Conservation (phyloP, 2,329 filamentous ascomycete genomes). For the Graphiopsis chlorocephala region DNA sequence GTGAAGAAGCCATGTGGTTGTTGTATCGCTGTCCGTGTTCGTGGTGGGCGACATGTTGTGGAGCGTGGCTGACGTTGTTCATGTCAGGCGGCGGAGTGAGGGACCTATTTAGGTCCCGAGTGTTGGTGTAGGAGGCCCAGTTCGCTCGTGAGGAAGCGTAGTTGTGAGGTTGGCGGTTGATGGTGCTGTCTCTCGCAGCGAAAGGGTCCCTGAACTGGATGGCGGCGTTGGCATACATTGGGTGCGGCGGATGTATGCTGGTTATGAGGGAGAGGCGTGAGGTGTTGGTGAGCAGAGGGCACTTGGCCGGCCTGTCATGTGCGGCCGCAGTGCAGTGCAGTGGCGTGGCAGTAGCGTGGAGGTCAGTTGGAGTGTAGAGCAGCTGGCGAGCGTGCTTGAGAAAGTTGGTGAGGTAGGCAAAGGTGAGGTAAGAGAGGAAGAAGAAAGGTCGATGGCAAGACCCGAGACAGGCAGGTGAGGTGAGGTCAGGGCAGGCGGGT, state of each 20-base stretch:
- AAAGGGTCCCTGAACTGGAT: conserved; percentile 37
- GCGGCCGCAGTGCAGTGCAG: conserved; percentile 7
- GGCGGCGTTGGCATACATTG: conserved; percentile 35
- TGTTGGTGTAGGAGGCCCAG: conserved; percentile 19
- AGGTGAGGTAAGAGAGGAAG: background rate
- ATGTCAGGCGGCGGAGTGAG: conserved; percentile 39
- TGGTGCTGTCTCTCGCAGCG: conserved; percentile 28
- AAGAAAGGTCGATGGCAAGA: conserved; percentile 1
- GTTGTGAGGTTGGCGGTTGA: conserved; percentile 16
- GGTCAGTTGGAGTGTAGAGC: background rate
- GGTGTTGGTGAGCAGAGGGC: conserved; percentile 3
- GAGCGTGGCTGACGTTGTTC: conserved; percentile 27
- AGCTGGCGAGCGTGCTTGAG: background rate
- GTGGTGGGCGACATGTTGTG: conserved; percentile 25
- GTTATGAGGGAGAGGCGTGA: conserved; percentile 15
- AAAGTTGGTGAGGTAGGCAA: background rate
- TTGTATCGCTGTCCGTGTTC: conserved; percentile 28
- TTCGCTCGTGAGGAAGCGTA: conserved; percentile 5
- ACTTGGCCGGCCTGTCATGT: conserved; percentile 15
- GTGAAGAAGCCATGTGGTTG: conserved; percentile 21
- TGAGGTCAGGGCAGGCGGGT: conserved; percentile 5
- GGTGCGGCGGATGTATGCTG: conserved; percentile 22
- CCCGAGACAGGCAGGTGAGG: background rate
- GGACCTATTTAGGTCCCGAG: conserved; percentile 24
- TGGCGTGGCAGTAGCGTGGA: background rate